These are phyloP conservation scores for Nasturtium officinale DNA, from an alignment of 345 rosid genomes.

Conservation along the genomic window DNA sequence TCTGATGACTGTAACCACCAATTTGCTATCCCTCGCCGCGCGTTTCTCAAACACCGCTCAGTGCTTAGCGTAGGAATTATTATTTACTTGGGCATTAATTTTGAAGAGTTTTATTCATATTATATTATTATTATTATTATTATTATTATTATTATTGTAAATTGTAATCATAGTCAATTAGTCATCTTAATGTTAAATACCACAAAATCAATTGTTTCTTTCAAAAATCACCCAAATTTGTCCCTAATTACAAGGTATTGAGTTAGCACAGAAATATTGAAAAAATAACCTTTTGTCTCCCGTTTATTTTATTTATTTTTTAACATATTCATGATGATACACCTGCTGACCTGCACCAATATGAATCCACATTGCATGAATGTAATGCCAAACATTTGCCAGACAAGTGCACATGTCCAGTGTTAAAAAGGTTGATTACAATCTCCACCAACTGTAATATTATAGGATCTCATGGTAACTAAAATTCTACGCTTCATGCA, in stretches of 20 bases:
- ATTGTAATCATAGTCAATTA: not conserved
- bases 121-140: too few relatives aligned
- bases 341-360: not conserved
- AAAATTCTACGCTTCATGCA: slow-evolving; percentile 29
- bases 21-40: not conserved
- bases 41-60: not conserved
- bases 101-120: not conserved
- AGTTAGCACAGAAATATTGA: not conserved
- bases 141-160: too few relatives aligned
- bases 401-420: slow-evolving; percentile 40
- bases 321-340: not conserved
- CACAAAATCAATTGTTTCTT: too few relatives aligned
- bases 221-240: too few relatives aligned
- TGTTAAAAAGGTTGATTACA: slow-evolving; percentile 22
- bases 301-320: not conserved
- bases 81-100: not conserved
- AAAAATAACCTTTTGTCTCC: not conserved
- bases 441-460: slow-evolving; percentile 38
- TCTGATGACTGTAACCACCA: not conserved
- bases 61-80: not conserved
- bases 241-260: not conserved
- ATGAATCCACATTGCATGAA: not conserved
- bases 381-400: slow-evolving; percentile 26
- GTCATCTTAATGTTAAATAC: not conserved
- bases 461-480: slow-evolving; percentile 29